Evolutionary conservation across 2,329 filamentous ascomycete genomes (phyloP).

Genomic region (Calycina marina): DNA sequence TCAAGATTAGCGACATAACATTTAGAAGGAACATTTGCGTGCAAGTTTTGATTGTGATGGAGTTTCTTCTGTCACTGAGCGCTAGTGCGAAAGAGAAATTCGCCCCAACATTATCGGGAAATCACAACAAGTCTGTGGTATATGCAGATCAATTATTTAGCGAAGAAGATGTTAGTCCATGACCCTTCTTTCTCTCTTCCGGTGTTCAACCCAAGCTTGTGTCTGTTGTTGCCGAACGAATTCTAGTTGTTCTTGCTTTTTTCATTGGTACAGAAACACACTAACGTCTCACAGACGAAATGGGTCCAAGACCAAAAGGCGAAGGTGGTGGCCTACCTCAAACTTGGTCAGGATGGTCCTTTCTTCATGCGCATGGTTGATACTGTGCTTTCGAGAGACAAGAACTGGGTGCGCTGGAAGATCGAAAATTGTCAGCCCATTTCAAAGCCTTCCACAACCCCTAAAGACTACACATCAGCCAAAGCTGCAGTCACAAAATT

Average conservation of each 20-base stretch:
- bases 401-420: slow-evolving; percentile 99
- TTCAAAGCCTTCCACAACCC: slow-evolving; percentile 55
- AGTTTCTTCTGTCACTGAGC: slow-evolving; percentile 87
- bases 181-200: too few species aligned
- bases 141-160: slow-evolving; percentile 61
- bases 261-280: slow-evolving; percentile 2
- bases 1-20: slow-evolving; percentile 79
- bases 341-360: slow-evolving; percentile 65
- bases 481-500: slow-evolving; percentile 49
- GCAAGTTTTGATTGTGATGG: slow-evolving; percentile 84
- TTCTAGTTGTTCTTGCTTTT: background rate
- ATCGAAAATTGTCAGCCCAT: slow-evolving; percentile 85
- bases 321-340: slow-evolving; percentile 69
- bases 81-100: slow-evolving; percentile 69
- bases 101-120: slow-evolving; percentile 43
- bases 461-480: slow-evolving; percentile 54
- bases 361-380: slow-evolving; percentile 97
- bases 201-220: too few species aligned
- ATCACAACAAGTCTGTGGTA: slow-evolving; percentile 62
- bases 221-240: background rate
- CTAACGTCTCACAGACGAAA: slow-evolving; percentile 61
- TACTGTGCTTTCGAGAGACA: slow-evolving; percentile 86
- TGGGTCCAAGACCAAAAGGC: slow-evolving; percentile 73
- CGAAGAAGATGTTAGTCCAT: slow-evolving; percentile 71
- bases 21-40: slow-evolving; percentile 91